Base-by-base conservation (phyloP, 441 rosid species). In the Adansonia madagascariensis region DNA sequence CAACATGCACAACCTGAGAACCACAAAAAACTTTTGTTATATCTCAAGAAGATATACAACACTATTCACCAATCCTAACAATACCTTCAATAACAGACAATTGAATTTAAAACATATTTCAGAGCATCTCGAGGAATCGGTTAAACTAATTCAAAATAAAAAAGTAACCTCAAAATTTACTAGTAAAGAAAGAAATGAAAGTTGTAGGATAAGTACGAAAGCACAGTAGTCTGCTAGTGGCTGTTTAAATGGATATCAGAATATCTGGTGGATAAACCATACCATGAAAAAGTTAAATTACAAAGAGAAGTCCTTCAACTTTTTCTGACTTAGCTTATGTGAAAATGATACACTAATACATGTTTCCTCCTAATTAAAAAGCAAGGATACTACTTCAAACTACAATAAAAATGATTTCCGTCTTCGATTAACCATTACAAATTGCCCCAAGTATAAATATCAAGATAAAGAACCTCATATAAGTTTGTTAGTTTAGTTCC, bases 1-100 rank as follows among this genome's bases (percentile, higher is more conserved):
- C 97, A 66, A 96, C 90, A 79, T 94, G 99, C 80, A 96, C 98
- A 60, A 95, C 94, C 99, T 91, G 86, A 62, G 82, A 75, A 80
- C 50, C 82, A 80, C 59, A 75, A 76, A 43, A 63, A 57, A 2
- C 9, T 6, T 60, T n/a, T 53, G 35, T 61, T 31, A 31, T n/a
- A 53, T 43, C 64, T 71, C 52, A 17, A 64, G 39, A 27, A 12
- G 18, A 50, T 63, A 77, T 3, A 64, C n/a, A 64, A 66, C 27
- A 35, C 8, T 4, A 43, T 66, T 66, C 55, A 46, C 20, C 39
- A 67, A 20, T 67, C 72, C 17, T 6, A 67, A 67, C 9, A 20
- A 20, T 20, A 46, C n/a, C 22, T 20, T 67, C 55, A 67, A 46
- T 20, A 67, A 20, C 55, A 20, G 55, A 67, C 49, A 8, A 44